Evolutionary conservation across 2,329 filamentous ascomycete species (phyloP).

Genomic region (Hypocrella siamensis): DNA sequence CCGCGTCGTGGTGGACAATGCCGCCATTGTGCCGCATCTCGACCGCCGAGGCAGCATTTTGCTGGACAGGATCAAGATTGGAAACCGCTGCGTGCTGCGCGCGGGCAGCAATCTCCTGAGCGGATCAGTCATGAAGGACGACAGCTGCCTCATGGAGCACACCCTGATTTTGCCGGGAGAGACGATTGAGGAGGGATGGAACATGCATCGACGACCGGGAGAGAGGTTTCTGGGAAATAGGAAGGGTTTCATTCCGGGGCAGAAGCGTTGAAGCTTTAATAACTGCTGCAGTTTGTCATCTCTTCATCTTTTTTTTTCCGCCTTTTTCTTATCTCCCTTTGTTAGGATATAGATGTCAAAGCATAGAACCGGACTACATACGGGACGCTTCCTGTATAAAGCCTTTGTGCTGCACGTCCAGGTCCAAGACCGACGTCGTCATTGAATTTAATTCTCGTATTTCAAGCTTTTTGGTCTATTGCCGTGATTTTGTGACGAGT

Average conservation of each 20-base stretch:
- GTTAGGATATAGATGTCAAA: too few relatives aligned
- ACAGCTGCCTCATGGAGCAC: conserved; percentile 36
- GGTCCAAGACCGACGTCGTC: too few relatives aligned
- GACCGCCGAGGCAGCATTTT: conserved; percentile 41
- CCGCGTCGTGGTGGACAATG: conserved; percentile 37
- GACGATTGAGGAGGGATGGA: conserved; percentile 30
- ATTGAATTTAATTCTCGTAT: too few relatives aligned
- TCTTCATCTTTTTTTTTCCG: background rate
- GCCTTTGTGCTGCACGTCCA: too few relatives aligned
- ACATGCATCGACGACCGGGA: conserved; percentile 38
- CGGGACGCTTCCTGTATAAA: too few relatives aligned
- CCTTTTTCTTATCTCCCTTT: background rate
- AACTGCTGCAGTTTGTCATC: too few relatives aligned
- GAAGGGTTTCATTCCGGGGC: background rate
- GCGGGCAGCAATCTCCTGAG: conserved; percentile 34
- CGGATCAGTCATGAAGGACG: conserved; percentile 31
- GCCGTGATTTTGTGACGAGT: too few relatives aligned
- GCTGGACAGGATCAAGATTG: conserved; percentile 33
- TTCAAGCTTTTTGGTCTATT: too few relatives aligned
- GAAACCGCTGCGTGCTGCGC: conserved; percentile 35
- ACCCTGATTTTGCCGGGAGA: conserved; percentile 41
- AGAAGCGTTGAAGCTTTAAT: background rate
- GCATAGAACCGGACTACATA: too few relatives aligned
- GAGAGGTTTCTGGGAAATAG: conserved; percentile 8
- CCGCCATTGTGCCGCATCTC: conserved; percentile 38